Percentiles rank a stretch among this genome's conserved stretches.
Evolutionary conservation across 352 stramenopile genomes (phyloP).

Genomic region (Phytophthora syringae): DNA sequence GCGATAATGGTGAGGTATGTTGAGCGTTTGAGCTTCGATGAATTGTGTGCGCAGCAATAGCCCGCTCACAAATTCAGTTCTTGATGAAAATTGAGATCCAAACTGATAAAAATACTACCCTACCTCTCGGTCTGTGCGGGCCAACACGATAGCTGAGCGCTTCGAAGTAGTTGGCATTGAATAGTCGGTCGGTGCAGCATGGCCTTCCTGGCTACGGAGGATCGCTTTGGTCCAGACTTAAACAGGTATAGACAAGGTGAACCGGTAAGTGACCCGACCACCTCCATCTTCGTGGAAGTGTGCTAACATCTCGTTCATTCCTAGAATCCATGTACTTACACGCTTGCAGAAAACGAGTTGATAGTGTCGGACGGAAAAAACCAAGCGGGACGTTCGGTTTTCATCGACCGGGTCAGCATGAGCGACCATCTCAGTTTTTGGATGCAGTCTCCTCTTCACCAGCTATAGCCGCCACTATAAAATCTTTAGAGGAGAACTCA

Average conservation of each 20-base stretch:
- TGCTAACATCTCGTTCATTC: not conserved
- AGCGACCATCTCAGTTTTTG: constrained; percentile 16
- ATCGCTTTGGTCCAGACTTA: constrained; percentile 58
- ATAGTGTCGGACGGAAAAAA: not conserved
- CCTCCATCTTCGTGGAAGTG: not conserved
- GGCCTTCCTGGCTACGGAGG: constrained; percentile 57
- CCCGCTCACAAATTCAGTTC: no score
- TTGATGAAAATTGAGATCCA: no score
- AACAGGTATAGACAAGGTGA: constrained; percentile 41
- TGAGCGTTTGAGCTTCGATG: no score
- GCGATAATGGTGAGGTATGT: no score
- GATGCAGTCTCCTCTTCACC: constrained; percentile 11
- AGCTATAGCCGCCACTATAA: constrained; percentile 24
- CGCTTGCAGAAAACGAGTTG: constrained; percentile 3
- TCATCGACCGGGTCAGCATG: constrained; percentile 20
- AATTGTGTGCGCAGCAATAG: no score
- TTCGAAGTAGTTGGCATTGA: no score
- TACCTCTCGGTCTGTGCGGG: not conserved
- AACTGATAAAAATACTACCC: not conserved
- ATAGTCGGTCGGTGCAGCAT: constrained; percentile 21
- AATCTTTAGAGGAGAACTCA: constrained; percentile 29
- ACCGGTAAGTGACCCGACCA: constrained; percentile 36
- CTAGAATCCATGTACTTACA: constrained; percentile 62
- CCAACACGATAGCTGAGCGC: not conserved
- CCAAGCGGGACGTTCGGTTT: constrained; percentile 46